Evolutionary conservation across 768 basidiomycete species (phyloP), one percentile per base, ranked within the genome.

Genomic region (Suillus ampliporus): DNA sequence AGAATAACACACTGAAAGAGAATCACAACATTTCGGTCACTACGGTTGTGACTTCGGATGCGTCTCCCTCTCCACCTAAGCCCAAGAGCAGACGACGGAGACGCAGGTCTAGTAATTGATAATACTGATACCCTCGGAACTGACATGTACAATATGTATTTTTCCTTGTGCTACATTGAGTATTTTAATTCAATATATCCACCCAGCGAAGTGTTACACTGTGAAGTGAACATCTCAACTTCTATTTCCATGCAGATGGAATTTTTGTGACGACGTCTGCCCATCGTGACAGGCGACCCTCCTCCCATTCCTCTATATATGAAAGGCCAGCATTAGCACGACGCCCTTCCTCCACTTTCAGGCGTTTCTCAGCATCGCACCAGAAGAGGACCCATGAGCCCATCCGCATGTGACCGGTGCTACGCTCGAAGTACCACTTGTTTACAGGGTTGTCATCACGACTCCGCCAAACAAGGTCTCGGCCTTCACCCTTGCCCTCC

Each of bases 401-500:
- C 81, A 90, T 85, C 65, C 92, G 84, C 43, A 95, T 65, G 78
- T 98, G 96, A 21, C 97, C 97, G 21, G 90, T 91, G 72, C 91
- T 92, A 38, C 97, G 88, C 71, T 99, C 97, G 67, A 94, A 98
- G 78, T 99, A 99, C 97, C 97, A 99, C 78, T 95, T 97, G 79
- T 99, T 99, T 61, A 99, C 88, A 0, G 95, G 96, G 75, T 99
- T 99, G 78, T 97, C 84, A 8, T 91, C 83, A 60, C 97, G 84
- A 73, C 89, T 92, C 51, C 97, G 87, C 97, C 97, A 99, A 43
- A 99, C 95, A 62, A 99, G 84, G 72, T 99, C 97, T 48, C 88
- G 83, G n/a, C 96, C 95, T 73, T 91, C 86, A 31, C 97, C 96
- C 61, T 86, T 82, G 37, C 97, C 97, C 59, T 89, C 88, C 69